These are phyloP conservation scores for Pichia pseudocactophila DNA, from an alignment of 805 yeast genomes.

Conservation along the genomic window DNA sequence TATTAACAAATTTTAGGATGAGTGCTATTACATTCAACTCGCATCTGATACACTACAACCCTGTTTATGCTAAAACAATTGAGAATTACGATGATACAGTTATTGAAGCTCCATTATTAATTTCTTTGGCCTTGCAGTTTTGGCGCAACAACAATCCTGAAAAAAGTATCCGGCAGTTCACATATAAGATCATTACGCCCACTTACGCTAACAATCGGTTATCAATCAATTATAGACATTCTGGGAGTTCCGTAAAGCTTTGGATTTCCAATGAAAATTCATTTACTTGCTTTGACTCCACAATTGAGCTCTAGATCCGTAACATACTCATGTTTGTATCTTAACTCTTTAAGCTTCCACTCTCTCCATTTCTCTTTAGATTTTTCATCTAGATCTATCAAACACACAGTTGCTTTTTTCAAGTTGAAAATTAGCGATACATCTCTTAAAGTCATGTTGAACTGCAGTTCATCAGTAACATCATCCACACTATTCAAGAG, in stretches of 20 bases:
- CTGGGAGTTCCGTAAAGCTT: slow-evolving; percentile 8
- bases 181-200: slow-evolving; percentile 44
- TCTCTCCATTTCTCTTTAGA: slow-evolving; percentile 33
- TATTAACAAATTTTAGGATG: slow-evolving; percentile 46
- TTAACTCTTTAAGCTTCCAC: slow-evolving; percentile 31
- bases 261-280: slow-evolving; percentile 20
- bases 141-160: slow-evolving; percentile 13
- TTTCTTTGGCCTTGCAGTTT: slow-evolving; percentile 50
- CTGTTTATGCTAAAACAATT: slow-evolving; percentile 35
- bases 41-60: slow-evolving; percentile 75
- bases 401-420: slow-evolving; percentile 17
- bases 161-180: slow-evolving; percentile 25
- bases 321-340: slow-evolving; percentile 10
- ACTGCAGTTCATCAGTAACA: slow-evolving; percentile 36
- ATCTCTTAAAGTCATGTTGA: slow-evolving; percentile 46
- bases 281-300: slow-evolving; percentile 14
- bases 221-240: slow-evolving; percentile 18
- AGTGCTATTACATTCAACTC: slow-evolving; percentile 75
- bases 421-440: slow-evolving; percentile 40
- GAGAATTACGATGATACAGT: slow-evolving; percentile 59
- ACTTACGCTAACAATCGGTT: slow-evolving; percentile 34
- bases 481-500: slow-evolving; percentile 29
- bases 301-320: slow-evolving; percentile 4
- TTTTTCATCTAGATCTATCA: slow-evolving; percentile 45
- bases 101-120: slow-evolving; percentile 76